Evolutionary conservation across 495 filamentous ascomycete species (phyloP).

Genomic region (Darksidea phi): DNA sequence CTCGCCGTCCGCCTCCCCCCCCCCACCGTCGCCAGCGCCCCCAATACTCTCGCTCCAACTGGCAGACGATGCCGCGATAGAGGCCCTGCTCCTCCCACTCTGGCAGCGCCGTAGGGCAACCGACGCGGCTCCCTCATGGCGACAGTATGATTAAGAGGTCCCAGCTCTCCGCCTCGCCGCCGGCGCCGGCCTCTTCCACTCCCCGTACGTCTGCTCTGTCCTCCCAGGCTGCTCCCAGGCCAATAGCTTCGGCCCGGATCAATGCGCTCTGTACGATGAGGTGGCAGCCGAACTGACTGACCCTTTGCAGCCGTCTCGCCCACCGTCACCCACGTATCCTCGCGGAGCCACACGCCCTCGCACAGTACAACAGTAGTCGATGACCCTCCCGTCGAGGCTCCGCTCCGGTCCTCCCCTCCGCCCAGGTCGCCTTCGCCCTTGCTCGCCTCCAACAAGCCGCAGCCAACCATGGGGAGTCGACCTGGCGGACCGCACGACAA

Average conservation of each 20-base stretch:
- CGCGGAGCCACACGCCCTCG: conserved; percentile 36
- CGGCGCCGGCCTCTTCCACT: conserved; percentile 31
- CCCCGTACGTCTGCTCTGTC: conserved; percentile 30
- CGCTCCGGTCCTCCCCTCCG: conserved; percentile 33
- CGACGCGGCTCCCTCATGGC: conserved; percentile 23
- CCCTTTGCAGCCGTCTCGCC: conserved; percentile 30
- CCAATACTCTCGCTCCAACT: conserved; percentile 11
- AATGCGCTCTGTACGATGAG: conserved; percentile 39
- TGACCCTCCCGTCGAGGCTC: conserved; percentile 28
- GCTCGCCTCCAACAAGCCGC: conserved; percentile 15
- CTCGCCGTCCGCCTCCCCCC: neutral
- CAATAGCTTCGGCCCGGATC: conserved; percentile 28
- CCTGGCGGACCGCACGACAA: conserved; percentile 33
- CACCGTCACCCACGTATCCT: conserved; percentile 38
- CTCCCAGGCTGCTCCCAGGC: conserved; percentile 1
- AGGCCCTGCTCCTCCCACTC: conserved; percentile 4
- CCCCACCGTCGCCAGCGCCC: neutral
- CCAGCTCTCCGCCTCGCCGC: conserved; percentile 35
- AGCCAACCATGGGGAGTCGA: conserved; percentile 38
- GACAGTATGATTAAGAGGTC: conserved; percentile 34
- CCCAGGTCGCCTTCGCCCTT: conserved; percentile 36
- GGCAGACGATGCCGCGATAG: conserved; percentile 31
- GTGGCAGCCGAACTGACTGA: conserved; percentile 36
- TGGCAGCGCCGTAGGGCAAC: conserved; percentile 4
- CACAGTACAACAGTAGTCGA: conserved; percentile 19